These are phyloP conservation scores for Erysimum pusillum DNA, from an alignment of 441 rosid species.

Conservation along the genomic window DNA sequence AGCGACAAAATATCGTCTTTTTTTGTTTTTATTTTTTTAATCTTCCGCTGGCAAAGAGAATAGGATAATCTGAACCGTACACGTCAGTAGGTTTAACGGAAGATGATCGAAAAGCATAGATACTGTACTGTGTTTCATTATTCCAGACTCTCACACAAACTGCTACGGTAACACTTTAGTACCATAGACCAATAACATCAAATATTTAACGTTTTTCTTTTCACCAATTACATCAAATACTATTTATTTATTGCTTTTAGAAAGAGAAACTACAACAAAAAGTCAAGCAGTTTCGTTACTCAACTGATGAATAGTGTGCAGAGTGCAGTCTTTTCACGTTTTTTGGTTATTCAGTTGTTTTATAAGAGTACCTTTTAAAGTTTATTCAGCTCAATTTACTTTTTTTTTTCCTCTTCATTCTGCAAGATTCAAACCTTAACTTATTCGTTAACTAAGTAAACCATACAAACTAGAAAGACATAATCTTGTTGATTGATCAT, in stretches of 20 bases:
- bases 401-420: neutral
- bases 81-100: constrained; percentile 46
- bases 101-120: constrained; percentile 13
- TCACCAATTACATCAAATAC: neutral
- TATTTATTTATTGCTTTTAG: neutral
- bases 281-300: neutral
- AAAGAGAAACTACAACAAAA: neutral
- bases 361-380: neutral
- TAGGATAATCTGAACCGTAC: constrained; percentile 59
- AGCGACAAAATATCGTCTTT: constrained; percentile 1
- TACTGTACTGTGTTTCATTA: constrained; percentile 11
- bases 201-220: neutral
- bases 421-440: neutral
- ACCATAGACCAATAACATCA: neutral
- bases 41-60: neutral
- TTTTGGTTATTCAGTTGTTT: neutral
- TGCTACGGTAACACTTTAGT: neutral
- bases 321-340: neutral
- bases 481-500: neutral
- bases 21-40: no score
- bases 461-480: neutral
- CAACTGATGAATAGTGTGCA: neutral
- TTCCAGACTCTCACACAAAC: constrained; percentile 38
- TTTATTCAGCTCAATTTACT: neutral
- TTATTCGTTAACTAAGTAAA: neutral